Evolutionary conservation across 1,284 basidiomycete genomes (phyloP).

Genomic region (Ganoderma leucocontextum): DNA sequence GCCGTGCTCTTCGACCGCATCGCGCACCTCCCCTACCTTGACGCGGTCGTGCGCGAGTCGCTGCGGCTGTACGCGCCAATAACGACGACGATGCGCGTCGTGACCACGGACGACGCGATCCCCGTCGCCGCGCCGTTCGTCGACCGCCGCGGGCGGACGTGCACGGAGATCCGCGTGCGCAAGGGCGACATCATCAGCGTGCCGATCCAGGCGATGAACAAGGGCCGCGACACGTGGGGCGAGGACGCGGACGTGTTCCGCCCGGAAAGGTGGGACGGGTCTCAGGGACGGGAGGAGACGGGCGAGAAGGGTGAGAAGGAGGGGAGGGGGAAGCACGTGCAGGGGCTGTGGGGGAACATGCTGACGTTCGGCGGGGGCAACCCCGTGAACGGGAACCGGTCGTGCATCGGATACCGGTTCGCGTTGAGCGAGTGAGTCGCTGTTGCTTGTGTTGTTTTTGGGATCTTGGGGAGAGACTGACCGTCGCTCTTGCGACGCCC

Average conservation of each 20-base stretch:
- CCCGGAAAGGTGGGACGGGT: slow-evolving; percentile 64
- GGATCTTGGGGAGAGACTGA: slow-evolving; percentile 1
- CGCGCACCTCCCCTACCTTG: slow-evolving; percentile 58
- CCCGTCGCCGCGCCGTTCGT: slow-evolving; percentile 48
- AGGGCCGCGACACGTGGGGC: slow-evolving; percentile 69
- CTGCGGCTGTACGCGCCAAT: slow-evolving; percentile 74
- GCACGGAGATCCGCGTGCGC: slow-evolving; percentile 56
- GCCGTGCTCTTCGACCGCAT: slow-evolving; percentile 38
- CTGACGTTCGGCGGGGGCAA: slow-evolving; percentile 71
- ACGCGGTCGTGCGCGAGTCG: slow-evolving; percentile 70
- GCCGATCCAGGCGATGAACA: slow-evolving; percentile 73
- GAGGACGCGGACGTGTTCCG: slow-evolving; percentile 71
- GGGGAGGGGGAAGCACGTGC: slow-evolving; percentile 48
- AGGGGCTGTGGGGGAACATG: slow-evolving; percentile 69
- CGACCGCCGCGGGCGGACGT: slow-evolving; percentile 43
- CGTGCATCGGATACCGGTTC: slow-evolving; percentile 79
- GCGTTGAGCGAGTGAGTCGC: slow-evolving; percentile 75
- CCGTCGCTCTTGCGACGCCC: not conserved
- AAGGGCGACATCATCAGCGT: slow-evolving; percentile 68
- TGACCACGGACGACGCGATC: slow-evolving; percentile 62
- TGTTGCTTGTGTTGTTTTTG: too few species aligned
- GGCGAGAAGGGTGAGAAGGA: slow-evolving; percentile 33
- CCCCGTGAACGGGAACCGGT: slow-evolving; percentile 62
- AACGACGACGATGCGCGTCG: slow-evolving; percentile 68
- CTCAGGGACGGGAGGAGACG: slow-evolving; percentile 34